These are phyloP conservation scores for Populus ilicifolia DNA, from an alignment of 345 rosid species.

Conservation along the genomic window DNA sequence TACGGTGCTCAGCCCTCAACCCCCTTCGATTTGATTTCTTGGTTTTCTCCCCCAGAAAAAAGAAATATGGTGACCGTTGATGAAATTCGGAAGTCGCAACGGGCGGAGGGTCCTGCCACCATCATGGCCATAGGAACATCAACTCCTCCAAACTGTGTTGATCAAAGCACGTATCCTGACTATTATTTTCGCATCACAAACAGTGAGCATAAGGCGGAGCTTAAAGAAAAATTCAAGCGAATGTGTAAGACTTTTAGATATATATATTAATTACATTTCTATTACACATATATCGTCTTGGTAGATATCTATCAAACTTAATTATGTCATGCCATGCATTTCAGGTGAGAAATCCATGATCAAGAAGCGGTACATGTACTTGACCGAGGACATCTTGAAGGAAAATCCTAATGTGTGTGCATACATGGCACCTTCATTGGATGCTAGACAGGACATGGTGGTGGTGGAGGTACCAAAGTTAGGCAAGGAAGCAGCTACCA, in stretches of 20 bases:
- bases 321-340: not conserved
- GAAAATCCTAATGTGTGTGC: constrained; percentile 56
- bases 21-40: not conserved
- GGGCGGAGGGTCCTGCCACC: constrained; percentile 51
- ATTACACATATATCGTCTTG: not conserved
- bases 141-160: constrained; percentile 40
- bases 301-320: no score
- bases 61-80: constrained; percentile 39
- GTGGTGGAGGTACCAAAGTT: constrained; percentile 77
- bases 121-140: constrained; percentile 54
- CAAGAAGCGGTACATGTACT: constrained; percentile 58
- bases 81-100: constrained; percentile 36
- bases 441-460: constrained; percentile 70
- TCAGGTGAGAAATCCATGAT: constrained; percentile 74
- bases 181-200: constrained; percentile 53
- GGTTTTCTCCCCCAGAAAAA: not conserved
- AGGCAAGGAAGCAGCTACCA: constrained; percentile 71
- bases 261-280: not conserved
- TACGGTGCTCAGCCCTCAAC: not conserved
- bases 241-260: constrained; percentile 43
- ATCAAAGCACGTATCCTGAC: constrained; percentile 46
- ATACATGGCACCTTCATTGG: constrained; percentile 67
- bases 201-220: constrained; percentile 44
- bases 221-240: constrained; percentile 55
- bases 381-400: constrained; percentile 62